Conservation (phyloP, 2,329 filamentous ascomycete genomes). For the Pseudonectria buxi region DNA sequence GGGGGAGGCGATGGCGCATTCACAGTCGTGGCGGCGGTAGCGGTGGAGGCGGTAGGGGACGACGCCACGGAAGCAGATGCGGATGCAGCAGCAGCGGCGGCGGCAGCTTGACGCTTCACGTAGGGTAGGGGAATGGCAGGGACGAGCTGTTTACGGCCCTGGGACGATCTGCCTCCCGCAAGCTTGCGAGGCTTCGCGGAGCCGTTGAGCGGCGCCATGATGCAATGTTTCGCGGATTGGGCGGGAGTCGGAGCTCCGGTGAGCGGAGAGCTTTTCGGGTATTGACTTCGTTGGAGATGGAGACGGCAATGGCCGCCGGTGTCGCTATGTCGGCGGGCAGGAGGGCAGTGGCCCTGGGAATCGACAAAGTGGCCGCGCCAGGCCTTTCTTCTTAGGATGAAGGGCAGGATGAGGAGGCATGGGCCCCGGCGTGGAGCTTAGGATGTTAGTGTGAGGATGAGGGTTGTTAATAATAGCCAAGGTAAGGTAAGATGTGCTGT, state of each 20-base stretch:
- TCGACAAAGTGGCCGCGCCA: too few species aligned
- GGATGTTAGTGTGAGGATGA: not conserved
- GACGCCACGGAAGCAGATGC: conserved; percentile 3
- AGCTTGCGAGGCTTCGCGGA: conserved; percentile 26
- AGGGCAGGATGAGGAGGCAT: too few species aligned
- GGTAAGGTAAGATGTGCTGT: too few species aligned
- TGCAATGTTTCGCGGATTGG: conserved; percentile 2
- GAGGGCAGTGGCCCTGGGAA: too few species aligned
- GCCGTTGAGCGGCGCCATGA: conserved; percentile 30
- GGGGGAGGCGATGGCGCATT: conserved; percentile 5
- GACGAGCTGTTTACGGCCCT: conserved; percentile 27
- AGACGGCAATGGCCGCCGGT: not conserved
- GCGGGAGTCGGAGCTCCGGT: not conserved
- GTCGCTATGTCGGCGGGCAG: too few species aligned
- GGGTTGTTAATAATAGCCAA: not conserved
- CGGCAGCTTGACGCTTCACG: conserved; percentile 31
- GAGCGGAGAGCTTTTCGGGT: not conserved
- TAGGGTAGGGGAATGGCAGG: conserved; percentile 34
- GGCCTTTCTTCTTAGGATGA: too few species aligned
- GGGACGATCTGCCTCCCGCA: conserved; percentile 23
- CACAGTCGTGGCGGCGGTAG: not conserved
- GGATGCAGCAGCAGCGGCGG: conserved; percentile 23
- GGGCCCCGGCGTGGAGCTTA: too few species aligned
- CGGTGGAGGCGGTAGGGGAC: not conserved
- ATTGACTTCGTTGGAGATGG: not conserved